Evolutionary conservation across 495 filamentous ascomycete species (phyloP), one percentile per base, ranked within the genome.

Genomic region (Lindgomyces ingoldianus): DNA sequence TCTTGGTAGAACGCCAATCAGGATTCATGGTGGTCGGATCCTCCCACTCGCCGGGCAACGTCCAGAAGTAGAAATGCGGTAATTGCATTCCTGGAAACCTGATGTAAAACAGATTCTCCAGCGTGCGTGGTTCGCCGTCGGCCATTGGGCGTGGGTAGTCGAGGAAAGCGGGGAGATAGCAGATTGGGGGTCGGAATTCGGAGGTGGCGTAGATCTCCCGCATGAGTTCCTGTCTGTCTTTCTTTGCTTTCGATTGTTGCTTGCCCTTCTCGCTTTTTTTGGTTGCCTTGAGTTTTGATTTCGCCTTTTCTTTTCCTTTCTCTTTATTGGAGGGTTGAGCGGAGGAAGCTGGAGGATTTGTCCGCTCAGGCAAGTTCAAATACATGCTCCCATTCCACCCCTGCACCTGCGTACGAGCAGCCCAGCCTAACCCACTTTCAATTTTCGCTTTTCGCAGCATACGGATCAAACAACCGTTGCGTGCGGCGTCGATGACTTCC

Each of bases 41-140:
- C 19, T 33, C 44, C 64, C 64, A 67, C 19, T 67, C 64, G 4
- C 30, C 50, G 0, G 12, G 16, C 10, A 18, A 16, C 14, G 65
- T 54, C 65, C 65, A 68, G 53, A 68, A 68, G 30, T 62, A 55
- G 39, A 51, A 68, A 29, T 55, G 51, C 16, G 65, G 65, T 6
- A 68, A 46, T 14, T 49, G 24, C 53, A 57, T 58, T 8, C 59
- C 53, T 9, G 42, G 53, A 39, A 68, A 68, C 4, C 59, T 51
- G n/a, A 68, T 46, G 33, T 58, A 68, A 52, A 41, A 63, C 18
- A 68, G 36, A 41, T 63, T 68, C 4, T 63, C 46, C 12, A 57
- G 18, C 18, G 16, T 22, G 0, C n/a, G 29, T 1, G n/a, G 8
- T 4, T 36, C 39, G 16, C 52, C 47, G n/a, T 62, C 33, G 2